These are phyloP conservation scores for Piloderma croceum DNA, from an alignment of 768 basidiomycete genomes.

Conservation along the genomic window DNA sequence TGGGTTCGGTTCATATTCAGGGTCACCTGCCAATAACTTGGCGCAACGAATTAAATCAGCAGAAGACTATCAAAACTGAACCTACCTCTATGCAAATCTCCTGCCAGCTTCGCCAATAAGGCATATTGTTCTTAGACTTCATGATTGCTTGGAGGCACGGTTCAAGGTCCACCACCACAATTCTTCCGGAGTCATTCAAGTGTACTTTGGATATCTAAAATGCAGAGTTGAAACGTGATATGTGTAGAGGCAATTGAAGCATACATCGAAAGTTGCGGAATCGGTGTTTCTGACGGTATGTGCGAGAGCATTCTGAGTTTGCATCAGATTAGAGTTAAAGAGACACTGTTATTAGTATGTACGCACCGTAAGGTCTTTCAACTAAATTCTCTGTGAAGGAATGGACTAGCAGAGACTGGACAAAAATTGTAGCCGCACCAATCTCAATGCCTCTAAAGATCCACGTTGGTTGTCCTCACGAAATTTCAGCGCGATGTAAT, in stretches of 20 bases:
- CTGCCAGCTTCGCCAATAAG: conserved; percentile 9
- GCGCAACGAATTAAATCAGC: not conserved
- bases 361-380: too few relatives aligned
- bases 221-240: not conserved
- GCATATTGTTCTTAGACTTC: conserved; percentile 8
- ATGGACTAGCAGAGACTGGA: too few relatives aligned
- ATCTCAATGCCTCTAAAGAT: conserved; percentile 8
- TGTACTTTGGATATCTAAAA: conserved; percentile 9
- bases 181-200: conserved; percentile 6
- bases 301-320: conserved; percentile 6
- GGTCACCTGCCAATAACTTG: conserved; percentile 8
- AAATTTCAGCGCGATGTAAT: conserved; percentile 9
- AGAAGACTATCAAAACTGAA: too few relatives aligned
- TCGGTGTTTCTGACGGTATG: conserved; percentile 4
- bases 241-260: too few relatives aligned
- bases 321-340: not conserved
- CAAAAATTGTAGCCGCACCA: not conserved
- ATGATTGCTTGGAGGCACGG: not conserved
- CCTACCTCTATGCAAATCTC: conserved; percentile 10
- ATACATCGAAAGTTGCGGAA: conserved; percentile 8
- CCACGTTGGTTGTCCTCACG: conserved; percentile 7
- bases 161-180: conserved; percentile 6
- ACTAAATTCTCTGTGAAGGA: too few relatives aligned
- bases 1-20: conserved; percentile 8
- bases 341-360: too few relatives aligned